These are phyloP conservation scores for Hypholoma fasciculare DNA, from an alignment of 768 basidiomycete genomes.

Conservation along the genomic window DNA sequence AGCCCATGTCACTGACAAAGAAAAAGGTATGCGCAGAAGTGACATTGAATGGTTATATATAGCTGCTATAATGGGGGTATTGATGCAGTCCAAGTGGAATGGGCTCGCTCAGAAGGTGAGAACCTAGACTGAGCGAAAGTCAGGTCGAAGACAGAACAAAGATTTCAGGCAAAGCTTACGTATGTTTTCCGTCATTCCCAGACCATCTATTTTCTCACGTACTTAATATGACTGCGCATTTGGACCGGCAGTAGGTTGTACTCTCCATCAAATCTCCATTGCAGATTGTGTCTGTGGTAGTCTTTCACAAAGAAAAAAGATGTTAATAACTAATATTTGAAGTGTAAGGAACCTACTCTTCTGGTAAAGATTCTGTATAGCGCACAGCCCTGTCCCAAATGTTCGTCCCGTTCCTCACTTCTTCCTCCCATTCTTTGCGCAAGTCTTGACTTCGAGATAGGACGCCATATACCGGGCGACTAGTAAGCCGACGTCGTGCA, in stretches of 20 bases:
- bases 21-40: slow-evolving; percentile 22
- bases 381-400: slow-evolving; percentile 24
- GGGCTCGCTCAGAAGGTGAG: background rate
- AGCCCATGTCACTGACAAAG: slow-evolving; percentile 24
- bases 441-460: slow-evolving; percentile 11
- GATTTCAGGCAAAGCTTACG: no score
- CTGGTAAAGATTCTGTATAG: slow-evolving; percentile 10
- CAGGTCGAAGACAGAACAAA: no score
- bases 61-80: background rate
- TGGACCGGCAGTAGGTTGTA: no score
- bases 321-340: background rate
- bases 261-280: no score
- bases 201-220: no score
- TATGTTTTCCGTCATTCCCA: no score
- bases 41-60: background rate
- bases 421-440: slow-evolving; percentile 25
- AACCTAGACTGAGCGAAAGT: no score
- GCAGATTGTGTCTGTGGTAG: background rate
- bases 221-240: no score
- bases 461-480: slow-evolving; percentile 10
- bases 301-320: background rate
- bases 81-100: background rate
- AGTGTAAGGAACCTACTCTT: background rate
- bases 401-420: slow-evolving; percentile 21
- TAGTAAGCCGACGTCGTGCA: background rate